Conservation (phyloP, 495 filamentous ascomycete genomes). For the Penicillium flavigenum region DNA sequence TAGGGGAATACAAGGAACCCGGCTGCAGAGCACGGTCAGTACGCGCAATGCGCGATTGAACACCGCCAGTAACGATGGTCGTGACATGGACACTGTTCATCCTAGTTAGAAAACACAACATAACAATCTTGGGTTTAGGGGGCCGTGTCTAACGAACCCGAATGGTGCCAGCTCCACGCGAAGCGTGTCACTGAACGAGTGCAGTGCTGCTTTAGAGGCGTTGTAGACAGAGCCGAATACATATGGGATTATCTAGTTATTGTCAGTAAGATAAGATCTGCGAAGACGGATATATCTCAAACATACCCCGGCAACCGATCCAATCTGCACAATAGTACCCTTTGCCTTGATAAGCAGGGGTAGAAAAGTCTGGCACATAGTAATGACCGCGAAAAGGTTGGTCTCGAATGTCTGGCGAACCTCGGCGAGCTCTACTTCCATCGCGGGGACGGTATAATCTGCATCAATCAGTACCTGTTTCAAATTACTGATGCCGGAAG, state of each 20-base stretch:
- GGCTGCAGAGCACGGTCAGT: slow-evolving; percentile 47
- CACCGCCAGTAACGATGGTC: slow-evolving; percentile 61
- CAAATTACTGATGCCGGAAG: slow-evolving; percentile 31
- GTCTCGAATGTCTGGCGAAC: slow-evolving; percentile 53
- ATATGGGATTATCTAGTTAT: slow-evolving; percentile 48
- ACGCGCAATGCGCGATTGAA: slow-evolving; percentile 58
- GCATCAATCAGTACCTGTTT: background rate
- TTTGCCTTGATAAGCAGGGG: slow-evolving; percentile 57
- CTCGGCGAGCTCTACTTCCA: slow-evolving; percentile 55
- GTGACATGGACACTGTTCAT: slow-evolving; percentile 48
- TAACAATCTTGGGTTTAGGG: background rate
- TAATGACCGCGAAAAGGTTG: slow-evolving; percentile 61
- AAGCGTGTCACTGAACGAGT: slow-evolving; percentile 59
- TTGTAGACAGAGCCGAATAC: slow-evolving; percentile 60
- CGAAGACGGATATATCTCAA: background rate
- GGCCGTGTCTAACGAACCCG: slow-evolving; percentile 30
- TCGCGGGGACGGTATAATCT: slow-evolving; percentile 63
- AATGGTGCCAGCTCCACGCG: slow-evolving; percentile 54
- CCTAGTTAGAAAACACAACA: background rate
- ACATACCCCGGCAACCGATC: slow-evolving; percentile 53
- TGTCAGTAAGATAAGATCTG: background rate
- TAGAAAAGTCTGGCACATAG: slow-evolving; percentile 57
- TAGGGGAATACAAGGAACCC: slow-evolving; percentile 52
- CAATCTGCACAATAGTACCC: slow-evolving; percentile 63
- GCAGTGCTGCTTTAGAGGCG: slow-evolving; percentile 63